These are phyloP conservation scores for Lasiodiplodia gonubiensis DNA, from an alignment of 2,329 filamentous ascomycete genomes.

Conservation along the genomic window DNA sequence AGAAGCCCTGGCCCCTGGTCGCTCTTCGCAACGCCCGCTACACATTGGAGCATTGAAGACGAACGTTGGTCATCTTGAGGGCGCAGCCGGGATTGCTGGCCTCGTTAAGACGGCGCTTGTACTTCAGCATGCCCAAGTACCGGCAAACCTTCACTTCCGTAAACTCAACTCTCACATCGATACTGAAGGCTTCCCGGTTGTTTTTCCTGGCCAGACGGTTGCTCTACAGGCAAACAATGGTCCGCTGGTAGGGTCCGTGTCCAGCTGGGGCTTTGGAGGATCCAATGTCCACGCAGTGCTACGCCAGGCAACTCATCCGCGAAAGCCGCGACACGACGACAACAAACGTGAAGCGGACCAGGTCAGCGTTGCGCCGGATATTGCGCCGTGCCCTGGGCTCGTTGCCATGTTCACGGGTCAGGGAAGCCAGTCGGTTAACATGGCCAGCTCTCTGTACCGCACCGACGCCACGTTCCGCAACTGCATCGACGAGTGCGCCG, in stretches of 20 bases:
- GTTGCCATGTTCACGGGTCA: background rate
- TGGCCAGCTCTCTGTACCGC: background rate
- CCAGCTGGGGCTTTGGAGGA: constrained; percentile 31
- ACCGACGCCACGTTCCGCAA: background rate
- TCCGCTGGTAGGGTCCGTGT: constrained; percentile 27
- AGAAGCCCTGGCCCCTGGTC: background rate
- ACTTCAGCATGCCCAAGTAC: constrained; percentile 42
- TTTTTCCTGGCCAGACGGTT: background rate
- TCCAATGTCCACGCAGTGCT: constrained; percentile 31
- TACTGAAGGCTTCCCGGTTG: background rate
- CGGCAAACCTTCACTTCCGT: constrained; percentile 36
- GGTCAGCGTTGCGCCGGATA: no score
- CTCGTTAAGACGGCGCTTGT: constrained; percentile 44
- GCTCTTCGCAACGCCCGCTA: no score
- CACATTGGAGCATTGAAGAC: constrained; percentile 37
- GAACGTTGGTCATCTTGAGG: constrained; percentile 48
- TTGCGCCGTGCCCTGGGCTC: background rate
- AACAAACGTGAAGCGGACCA: no score
- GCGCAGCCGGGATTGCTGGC: constrained; percentile 40
- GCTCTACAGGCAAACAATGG: background rate
- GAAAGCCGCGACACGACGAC: background rate
- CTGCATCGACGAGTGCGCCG: background rate
- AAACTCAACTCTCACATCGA: background rate
- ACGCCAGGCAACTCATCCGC: background rate
- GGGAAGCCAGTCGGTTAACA: background rate